Conservation (phyloP, 176 grass and related monocot species). For the Carex kokanica region DNA sequence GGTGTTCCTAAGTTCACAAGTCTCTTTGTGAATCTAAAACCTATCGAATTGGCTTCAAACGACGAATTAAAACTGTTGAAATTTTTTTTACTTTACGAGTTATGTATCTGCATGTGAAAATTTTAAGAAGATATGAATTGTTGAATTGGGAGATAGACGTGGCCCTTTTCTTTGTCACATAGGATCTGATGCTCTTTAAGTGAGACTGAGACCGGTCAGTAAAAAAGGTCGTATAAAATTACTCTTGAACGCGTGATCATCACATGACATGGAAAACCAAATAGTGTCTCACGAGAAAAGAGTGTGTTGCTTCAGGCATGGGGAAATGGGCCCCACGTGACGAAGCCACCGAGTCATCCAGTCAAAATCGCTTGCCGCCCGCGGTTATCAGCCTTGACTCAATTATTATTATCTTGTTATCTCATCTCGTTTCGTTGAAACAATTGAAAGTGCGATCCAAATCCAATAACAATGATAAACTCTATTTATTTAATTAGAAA, state of each 20-base stretch:
- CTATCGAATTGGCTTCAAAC: too few species aligned
- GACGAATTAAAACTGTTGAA: too few species aligned
- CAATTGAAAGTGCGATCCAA: too few species aligned
- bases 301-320: not conserved
- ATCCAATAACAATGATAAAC: not conserved
- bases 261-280: too few species aligned
- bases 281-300: not conserved
- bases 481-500: not conserved
- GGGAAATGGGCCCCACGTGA: not conserved
- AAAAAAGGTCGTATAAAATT: not conserved
- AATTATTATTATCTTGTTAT: not conserved
- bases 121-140: not conserved
- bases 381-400: not conserved
- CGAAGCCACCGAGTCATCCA: not conserved
- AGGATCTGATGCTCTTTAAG: not conserved
- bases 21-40: too few species aligned
- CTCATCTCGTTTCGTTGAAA: not conserved
- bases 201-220: not conserved
- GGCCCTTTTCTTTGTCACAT: not conserved
- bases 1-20: too few species aligned
- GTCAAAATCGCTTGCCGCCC: not conserved
- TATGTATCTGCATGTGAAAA: too few species aligned
- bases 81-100: too few species aligned
- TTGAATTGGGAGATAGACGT: not conserved
- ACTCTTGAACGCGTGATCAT: not conserved